A percentile compares a stretch with the other conserved stretches of the same genome.
Evolutionary conservation across 305 asterid genomes (phyloP).

Genomic region (Solanum hybrid): DNA sequence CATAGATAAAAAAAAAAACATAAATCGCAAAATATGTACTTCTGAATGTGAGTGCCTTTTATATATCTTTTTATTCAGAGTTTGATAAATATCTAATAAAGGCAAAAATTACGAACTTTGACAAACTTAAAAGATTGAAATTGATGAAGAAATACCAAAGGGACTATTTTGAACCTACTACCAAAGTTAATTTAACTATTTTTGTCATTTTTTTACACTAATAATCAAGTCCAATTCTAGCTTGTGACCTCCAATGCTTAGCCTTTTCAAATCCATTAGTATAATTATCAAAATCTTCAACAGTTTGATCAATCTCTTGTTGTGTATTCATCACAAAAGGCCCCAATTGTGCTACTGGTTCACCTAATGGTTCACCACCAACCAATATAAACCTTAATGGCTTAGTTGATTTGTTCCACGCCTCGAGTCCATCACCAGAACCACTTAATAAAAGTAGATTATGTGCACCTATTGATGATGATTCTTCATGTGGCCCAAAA

Average conservation of each 20-base stretch:
- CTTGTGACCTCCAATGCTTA: conserved; percentile 63
- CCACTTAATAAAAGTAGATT: conserved; percentile 46
- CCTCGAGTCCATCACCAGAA: conserved; percentile 61
- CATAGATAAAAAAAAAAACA: too few relatives aligned
- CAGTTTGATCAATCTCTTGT: conserved; percentile 64
- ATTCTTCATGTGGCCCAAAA: conserved; percentile 32
- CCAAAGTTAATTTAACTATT: not conserved
- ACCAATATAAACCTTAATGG: conserved; percentile 47
- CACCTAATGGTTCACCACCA: conserved; percentile 79
- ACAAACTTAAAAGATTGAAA: not conserved
- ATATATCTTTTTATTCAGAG: not conserved
- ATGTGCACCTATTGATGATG: conserved; percentile 45
- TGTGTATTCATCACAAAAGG: conserved; percentile 90
- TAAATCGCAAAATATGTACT: not conserved
- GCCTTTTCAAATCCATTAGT: conserved; percentile 89
- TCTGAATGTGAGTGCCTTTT: not conserved
- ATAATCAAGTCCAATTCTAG: conserved; percentile 12
- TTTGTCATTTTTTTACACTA: not conserved
- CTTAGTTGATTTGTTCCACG: conserved; percentile 53
- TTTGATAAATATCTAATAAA: not conserved
- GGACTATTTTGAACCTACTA: not conserved
- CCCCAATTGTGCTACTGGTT: conserved; percentile 71
- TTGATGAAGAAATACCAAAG: not conserved
- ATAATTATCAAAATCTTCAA: conserved; percentile 58
- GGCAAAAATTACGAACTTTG: not conserved